Evolutionary conservation across 345 rosid genomes (phyloP).

Genomic region (Rhodomyrtus tomentosa): DNA sequence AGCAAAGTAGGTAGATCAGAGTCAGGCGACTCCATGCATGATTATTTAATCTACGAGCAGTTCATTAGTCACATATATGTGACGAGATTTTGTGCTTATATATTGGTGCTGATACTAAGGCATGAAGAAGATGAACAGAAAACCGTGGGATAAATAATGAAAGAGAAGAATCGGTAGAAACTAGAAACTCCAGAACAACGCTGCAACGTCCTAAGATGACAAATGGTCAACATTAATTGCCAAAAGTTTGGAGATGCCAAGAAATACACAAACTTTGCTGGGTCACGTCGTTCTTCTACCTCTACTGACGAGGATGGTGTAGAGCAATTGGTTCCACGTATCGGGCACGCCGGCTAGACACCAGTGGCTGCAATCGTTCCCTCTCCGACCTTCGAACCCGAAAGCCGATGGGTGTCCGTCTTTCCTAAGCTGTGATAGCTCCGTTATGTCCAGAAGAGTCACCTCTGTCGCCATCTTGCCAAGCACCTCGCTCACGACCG

Average conservation of each 20-base stretch:
- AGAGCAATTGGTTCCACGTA: slow-evolving; percentile 28
- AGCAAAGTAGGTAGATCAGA: background rate
- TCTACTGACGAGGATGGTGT: slow-evolving; percentile 6
- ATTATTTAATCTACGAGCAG: too few species aligned
- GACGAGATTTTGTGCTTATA: background rate
- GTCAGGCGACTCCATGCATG: too few species aligned
- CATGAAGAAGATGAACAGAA: background rate
- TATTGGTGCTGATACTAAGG: background rate
- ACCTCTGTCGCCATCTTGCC: slow-evolving; percentile 1
- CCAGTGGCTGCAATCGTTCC: slow-evolving; percentile 42
- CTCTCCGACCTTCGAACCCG: slow-evolving; percentile 2
- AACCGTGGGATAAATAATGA: background rate
- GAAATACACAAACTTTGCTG: too few species aligned
- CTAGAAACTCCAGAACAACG: background rate
- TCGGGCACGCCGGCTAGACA: slow-evolving; percentile 38
- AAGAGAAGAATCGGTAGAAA: background rate
- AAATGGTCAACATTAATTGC: background rate
- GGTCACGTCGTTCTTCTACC: background rate
- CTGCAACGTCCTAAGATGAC: background rate
- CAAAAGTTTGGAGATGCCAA: background rate
- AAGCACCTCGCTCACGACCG: slow-evolving; percentile 10
- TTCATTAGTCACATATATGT: too few species aligned
- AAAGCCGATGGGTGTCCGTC: slow-evolving; percentile 30
- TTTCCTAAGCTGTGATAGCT: slow-evolving; percentile 30
- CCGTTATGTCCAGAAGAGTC: slow-evolving; percentile 27